Conservation (phyloP, 148 eudicot genomes). For the Vaccinium myrtillus region DNA sequence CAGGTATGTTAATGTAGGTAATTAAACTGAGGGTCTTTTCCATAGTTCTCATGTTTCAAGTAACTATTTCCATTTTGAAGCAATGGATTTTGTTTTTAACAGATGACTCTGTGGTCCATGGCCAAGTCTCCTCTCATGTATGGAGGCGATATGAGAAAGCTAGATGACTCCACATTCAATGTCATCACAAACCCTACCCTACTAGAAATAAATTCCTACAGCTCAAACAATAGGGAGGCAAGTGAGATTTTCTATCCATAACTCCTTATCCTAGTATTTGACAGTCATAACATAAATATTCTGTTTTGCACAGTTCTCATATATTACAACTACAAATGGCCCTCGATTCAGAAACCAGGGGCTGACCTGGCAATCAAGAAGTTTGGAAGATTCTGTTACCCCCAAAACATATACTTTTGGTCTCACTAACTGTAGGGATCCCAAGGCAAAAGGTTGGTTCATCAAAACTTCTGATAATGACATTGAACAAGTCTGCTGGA, state of each 20-base stretch:
- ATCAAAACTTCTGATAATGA: conserved; percentile 39
- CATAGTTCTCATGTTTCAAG: conserved; percentile 9
- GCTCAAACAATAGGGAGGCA: conserved; percentile 85
- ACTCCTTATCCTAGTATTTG: background rate
- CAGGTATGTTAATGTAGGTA: conserved; percentile 49
- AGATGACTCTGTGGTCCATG: conserved; percentile 98
- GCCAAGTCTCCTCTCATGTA: conserved; percentile 94
- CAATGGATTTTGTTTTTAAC: conserved; percentile 15
- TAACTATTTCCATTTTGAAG: background rate
- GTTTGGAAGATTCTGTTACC: conserved; percentile 9
- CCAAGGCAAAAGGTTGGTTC: conserved; percentile 61
- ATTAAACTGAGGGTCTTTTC: background rate
- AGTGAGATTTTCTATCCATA: conserved; percentile 18
- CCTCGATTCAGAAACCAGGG: conserved; percentile 5
- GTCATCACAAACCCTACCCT: conserved; percentile 77
- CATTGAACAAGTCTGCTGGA: conserved; percentile 81
- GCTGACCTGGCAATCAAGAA: conserved; percentile 21
- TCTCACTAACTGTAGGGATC: conserved; percentile 56
- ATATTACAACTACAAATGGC: conserved; percentile 25
- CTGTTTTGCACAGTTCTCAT: conserved; percentile 53
- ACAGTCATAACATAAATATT: conserved; percentile 10
- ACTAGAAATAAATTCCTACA: conserved; percentile 78
- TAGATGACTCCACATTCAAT: conserved; percentile 58
- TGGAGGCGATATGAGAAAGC: conserved; percentile 91
- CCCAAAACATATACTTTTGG: conserved; percentile 31